Percentiles rank a stretch among this genome's conserved stretches.
phyloP scores from a whole-genome alignment of 371 early-diverging fungal species.

The Syncephalastrum racemosum region DNA sequence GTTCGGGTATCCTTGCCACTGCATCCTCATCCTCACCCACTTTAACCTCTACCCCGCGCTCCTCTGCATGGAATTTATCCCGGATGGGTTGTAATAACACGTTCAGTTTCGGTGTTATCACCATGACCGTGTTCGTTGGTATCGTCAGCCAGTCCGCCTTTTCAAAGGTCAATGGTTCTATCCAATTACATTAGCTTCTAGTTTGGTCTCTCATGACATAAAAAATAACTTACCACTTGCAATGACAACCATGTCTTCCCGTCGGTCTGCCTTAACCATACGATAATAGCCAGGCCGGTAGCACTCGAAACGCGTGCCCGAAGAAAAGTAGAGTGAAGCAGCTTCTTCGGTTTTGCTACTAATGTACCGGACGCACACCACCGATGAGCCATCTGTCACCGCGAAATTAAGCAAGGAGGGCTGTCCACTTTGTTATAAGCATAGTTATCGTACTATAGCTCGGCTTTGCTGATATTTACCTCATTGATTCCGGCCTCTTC shows the following conservation, averaged over 20 bases:
- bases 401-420: constrained; percentile 83
- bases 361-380: constrained; percentile 82
- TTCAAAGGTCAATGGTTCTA: constrained; percentile 84
- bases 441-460: background rate
- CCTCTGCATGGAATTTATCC: constrained; percentile 64
- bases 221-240: constrained; percentile 59
- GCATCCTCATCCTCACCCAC: constrained; percentile 30
- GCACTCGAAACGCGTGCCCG: constrained; percentile 63
- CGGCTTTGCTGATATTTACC: constrained; percentile 13
- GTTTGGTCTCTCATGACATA: background rate
- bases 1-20: constrained; percentile 46
- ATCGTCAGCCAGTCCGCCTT: constrained; percentile 82
- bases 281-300: constrained; percentile 68
- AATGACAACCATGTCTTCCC: constrained; percentile 83
- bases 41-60: constrained; percentile 38
- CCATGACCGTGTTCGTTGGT: constrained; percentile 76
- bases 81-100: constrained; percentile 75
- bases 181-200: background rate
- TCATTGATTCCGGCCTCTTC: constrained; percentile 60
- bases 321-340: constrained; percentile 82
- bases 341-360: constrained; percentile 67
- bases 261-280: constrained; percentile 80
- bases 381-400: constrained; percentile 81
- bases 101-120: constrained; percentile 77
- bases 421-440: constrained; percentile 18